phyloP scores from a whole-genome alignment of 305 asterid genomes.

The Plantago lanceolata region DNA sequence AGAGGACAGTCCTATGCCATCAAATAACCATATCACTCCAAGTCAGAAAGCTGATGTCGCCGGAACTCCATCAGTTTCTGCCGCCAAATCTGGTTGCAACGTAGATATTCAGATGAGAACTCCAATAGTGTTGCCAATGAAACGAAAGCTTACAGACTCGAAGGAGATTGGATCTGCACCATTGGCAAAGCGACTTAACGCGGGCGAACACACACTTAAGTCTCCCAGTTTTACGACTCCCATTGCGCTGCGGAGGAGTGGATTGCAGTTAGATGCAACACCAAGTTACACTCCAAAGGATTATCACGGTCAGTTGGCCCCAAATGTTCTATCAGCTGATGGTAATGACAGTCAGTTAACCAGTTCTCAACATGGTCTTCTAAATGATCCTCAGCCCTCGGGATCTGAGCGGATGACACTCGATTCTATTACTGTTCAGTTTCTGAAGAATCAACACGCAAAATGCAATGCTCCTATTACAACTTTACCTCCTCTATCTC shows the following conservation, averaged over 20 bases:
- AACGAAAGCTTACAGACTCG: constrained; percentile 69
- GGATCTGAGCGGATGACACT: constrained; percentile 65
- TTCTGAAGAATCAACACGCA: constrained; percentile 95
- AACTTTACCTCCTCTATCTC: constrained; percentile 95
- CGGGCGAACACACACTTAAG: constrained; percentile 54
- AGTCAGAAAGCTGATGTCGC: constrained; percentile 39
- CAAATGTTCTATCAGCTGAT: constrained; percentile 41
- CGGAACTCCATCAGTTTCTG: constrained; percentile 49
- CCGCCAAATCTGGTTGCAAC: constrained; percentile 46
- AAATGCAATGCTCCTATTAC: constrained; percentile 99
- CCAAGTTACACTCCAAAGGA: constrained; percentile 51
- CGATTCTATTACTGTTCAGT: constrained; percentile 92
- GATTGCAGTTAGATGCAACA: constrained; percentile 56
- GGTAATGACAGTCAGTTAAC: constrained; percentile 45
- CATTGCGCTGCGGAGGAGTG: constrained; percentile 40
- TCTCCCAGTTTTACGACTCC: constrained; percentile 63
- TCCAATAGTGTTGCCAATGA: constrained; percentile 76
- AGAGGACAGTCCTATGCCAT: constrained; percentile 46
- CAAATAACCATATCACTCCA: constrained; percentile 42
- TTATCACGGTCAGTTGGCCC: constrained; percentile 37
- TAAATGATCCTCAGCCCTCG: constrained; percentile 57
- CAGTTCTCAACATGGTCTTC: constrained; percentile 49
- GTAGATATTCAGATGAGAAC: constrained; percentile 52
- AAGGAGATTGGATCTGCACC: constrained; percentile 50
- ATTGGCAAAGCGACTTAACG: constrained; percentile 65